A percentile compares a stretch with the other conserved stretches of the same genome.
Evolutionary conservation across 2,329 filamentous ascomycete species (phyloP).

Genomic region (Neonectria neomacrospora): DNA sequence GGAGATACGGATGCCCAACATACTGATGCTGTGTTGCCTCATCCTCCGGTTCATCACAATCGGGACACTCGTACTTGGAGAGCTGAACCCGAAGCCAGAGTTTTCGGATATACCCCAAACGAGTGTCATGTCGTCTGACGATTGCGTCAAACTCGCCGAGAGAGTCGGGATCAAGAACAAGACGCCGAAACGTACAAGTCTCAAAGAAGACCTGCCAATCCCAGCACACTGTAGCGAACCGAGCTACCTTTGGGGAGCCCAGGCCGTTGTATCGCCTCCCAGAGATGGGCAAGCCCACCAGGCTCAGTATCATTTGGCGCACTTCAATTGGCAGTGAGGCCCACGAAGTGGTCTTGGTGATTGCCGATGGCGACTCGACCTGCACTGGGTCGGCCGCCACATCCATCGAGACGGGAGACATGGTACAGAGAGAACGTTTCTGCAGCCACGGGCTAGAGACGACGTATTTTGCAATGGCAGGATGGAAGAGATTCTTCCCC

Average conservation of each 20-base stretch:
- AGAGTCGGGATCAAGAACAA: constrained; percentile 27
- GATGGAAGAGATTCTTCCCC: constrained; percentile 14
- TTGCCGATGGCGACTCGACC: constrained; percentile 17
- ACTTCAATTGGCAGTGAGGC: constrained; percentile 24
- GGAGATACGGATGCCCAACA: constrained; percentile 21
- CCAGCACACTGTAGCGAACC: constrained; percentile 25
- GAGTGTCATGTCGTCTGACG: constrained; percentile 25
- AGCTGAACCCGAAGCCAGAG: constrained; percentile 31
- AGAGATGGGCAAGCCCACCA: constrained; percentile 16
- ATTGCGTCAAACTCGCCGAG: constrained; percentile 23
- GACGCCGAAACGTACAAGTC: constrained; percentile 27
- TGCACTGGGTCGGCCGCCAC: constrained; percentile 15
- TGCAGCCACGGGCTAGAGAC: constrained; percentile 6
- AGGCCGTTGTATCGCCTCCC: constrained; percentile 11
- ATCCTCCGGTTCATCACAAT: constrained; percentile 28
- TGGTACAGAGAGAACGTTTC: constrained; percentile 12
- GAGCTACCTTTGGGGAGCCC: constrained; percentile 23
- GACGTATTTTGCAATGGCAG: constrained; percentile 12
- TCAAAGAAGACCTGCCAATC: constrained; percentile 30
- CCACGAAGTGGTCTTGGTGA: constrained; percentile 21
- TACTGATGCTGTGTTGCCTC: constrained; percentile 22
- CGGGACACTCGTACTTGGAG: constrained; percentile 25
- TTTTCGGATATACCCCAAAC: constrained; percentile 30
- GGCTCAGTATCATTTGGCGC: constrained; percentile 25
- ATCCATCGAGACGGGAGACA: constrained; percentile 16